Base-by-base conservation (phyloP, 106 monocot genomes). In the Chionographis japonica region DNA sequence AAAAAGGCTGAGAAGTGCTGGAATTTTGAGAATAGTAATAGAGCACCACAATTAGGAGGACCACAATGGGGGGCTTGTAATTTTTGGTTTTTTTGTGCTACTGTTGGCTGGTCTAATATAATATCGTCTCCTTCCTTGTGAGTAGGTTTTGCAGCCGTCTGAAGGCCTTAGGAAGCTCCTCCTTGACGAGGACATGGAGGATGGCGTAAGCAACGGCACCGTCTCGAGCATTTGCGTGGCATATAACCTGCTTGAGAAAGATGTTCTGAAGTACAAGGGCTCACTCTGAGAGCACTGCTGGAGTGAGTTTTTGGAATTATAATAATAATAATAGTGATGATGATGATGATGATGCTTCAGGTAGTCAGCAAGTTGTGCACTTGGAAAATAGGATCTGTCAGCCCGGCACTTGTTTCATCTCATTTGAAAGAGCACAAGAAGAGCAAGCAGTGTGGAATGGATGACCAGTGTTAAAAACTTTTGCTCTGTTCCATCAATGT, bases 191-290 rank as follows among this genome's bases (percentile, higher is more conserved):
- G 46, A n/a, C 50, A 38, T 53, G 9, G 58, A 80, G 46, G 59
- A 75, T 55, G 74, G 75, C 11, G 19, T 75, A 37, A 75, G 69
- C 63, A 65, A 65, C 40, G 54, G 39, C 15, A 70, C 75, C 19
- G 52, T 80, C 36, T 74, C 70, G 2, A 68, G 70, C 3, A 75
- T 80, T 38, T 80, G 80, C 36, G 37, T 70, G 17, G 52, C 49
- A 6, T 75, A 37, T 50, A 36, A 75, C 40, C 58, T 80, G 12
- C 58, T 70, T 14, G 65, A 70, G 65, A 70, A 56, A 7, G 80
- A 69, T 63, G 70, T 80, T 42, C 4, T 75, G 52, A 80, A 80
- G 65, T 80, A 70, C 70, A 74, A 46, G 58, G 57, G 74, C 56
- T 51, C 54, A 37, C 67, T 27, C 27, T 27, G 27, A 27, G 27